Base-by-base conservation (phyloP, 179 eudicot species). In the Heliamphora pulchella region DNA sequence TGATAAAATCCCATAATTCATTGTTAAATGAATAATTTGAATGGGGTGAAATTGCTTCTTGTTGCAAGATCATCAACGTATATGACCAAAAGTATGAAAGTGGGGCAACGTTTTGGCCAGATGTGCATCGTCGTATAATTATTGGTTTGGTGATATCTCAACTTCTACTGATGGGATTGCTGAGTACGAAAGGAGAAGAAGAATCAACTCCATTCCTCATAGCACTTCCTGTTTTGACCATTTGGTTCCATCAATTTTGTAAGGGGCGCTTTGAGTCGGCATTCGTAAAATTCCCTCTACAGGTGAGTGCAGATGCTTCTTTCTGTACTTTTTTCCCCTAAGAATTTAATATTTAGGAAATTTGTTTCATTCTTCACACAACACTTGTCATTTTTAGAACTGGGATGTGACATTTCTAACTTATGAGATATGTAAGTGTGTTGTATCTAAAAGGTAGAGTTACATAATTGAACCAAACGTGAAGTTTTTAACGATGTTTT, bases 81-180 rank as follows among this genome's bases (percentile, higher is more conserved):
- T 94, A 94, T 53, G 87, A 89, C 78, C 94, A 91, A 75, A 91
- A 90, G 86, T 94, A 94, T 70, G 98, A 94, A 88, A 93, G 96
- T 63, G 97, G 87, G 14, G 98, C 98, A 18, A 84, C 88, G 51
- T 94, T 88, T 83, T 94, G 98, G 98, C 98, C 98, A 48, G 96
- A 91, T 82, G 97, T 94, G 72, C 93, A 94, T 76, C 88, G 82
- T 22, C 97, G 98, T 64, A 85, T 94, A 74, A 80, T 94, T 47
- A 78, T 90, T 64, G 92, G 94, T 64, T 78, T 93, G 66, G 74
- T 91, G 46, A 90, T 94, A 79, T 91, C 98, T 2, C 98, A 94
- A 53, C 80, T 94, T 84, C 82, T 89, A 79, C 79, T 94, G 68
- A 80, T 94, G 84, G 98, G 98, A 77, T 80, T 94, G 79, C 39